Evolutionary conservation across 257 asterid species (phyloP), one percentile per base, ranked within the genome.

Genomic region (Misopates orontium): DNA sequence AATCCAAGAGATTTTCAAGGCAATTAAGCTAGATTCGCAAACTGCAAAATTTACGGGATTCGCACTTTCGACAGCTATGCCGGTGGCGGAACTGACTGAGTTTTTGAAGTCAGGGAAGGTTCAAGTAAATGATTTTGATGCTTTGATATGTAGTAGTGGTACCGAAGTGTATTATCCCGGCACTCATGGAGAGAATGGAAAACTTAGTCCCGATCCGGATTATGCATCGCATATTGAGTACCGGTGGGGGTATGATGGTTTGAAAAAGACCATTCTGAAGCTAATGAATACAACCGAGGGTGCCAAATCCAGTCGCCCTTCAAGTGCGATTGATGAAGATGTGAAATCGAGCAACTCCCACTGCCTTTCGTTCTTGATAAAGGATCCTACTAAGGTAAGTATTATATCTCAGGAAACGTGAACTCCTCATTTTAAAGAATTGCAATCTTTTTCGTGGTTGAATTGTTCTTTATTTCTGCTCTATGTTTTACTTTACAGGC

Each of bases 171-270:
- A 82, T 64, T 90, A 88, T 63, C 95, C 96, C 0, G 87, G 91
- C 5, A 70, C 83, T 62, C 63, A 67, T 0, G 92, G 82, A 66
- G 89, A 73, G 40, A 79, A 75, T 41, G 92, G 84, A 31, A 84
- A 81, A 72, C 79, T 79, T 48, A 68, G 31, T 58, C 87, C 84
- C 0, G 96, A 91, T 64, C 83, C 83, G 1, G 95, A 91, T 71
- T 83, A 91, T 45, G 85, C 85, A 1, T 57, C 92, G 0, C 98
- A 91, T 74, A 83, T 89, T 11, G 95, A 91, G 10, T 91, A 88
- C 49, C 82, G 98, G 48, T 91, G 95, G 98, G 97, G 96, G 61
- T 78, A 80, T 1, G 93, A 85, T 66, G 97, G 97, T 10, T 54
- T 90, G 74, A 85, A 80, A 70, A 90, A 75, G 78, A 86, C 95